Evolutionary conservation across 257 asterid species (phyloP).

Genomic region (Nicotiana tomentosiformis): DNA sequence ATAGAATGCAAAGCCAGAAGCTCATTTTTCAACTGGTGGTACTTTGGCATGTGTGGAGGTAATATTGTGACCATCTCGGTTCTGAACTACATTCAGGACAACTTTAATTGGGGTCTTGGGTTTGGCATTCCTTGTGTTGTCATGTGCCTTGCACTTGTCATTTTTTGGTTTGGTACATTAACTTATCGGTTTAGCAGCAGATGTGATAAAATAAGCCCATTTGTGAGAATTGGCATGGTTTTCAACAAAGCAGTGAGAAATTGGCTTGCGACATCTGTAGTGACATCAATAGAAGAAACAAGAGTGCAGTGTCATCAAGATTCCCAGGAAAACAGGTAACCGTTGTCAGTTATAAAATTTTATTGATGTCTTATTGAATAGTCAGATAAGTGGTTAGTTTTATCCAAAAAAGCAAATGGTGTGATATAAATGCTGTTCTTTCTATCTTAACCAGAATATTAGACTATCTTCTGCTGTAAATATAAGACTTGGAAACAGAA

Average conservation of each 20-base stretch:
- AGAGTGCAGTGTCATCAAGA: slow-evolving; percentile 31
- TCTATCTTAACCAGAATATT: not conserved
- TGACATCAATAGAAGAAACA: slow-evolving; percentile 33
- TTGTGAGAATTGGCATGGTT: slow-evolving; percentile 48
- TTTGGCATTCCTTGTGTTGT: slow-evolving; percentile 64
- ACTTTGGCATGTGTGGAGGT: slow-evolving; percentile 39
- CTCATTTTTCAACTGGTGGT: slow-evolving; percentile 84
- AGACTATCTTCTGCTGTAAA: not conserved
- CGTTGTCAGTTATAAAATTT: not conserved
- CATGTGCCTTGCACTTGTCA: slow-evolving; percentile 46
- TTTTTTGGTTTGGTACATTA: slow-evolving; percentile 43
- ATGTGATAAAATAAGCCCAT: slow-evolving; percentile 36
- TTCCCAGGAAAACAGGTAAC: slow-evolving; percentile 47
- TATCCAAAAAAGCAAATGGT: not conserved
- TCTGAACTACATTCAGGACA: slow-evolving; percentile 63
- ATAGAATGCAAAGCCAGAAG: slow-evolving; percentile 53
- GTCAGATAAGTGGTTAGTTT: not conserved
- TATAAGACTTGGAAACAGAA: not conserved
- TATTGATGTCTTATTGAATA: not conserved
- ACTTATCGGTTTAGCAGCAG: slow-evolving; percentile 43
- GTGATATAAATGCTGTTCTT: not conserved
- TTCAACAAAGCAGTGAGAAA: slow-evolving; percentile 41
- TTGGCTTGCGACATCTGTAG: slow-evolving; percentile 28
- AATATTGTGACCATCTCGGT: slow-evolving; percentile 27
- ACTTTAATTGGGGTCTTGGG: slow-evolving; percentile 69